These are phyloP conservation scores for Rhododendron simsii DNA, from an alignment of 148 eudicot species.

Conservation along the genomic window DNA sequence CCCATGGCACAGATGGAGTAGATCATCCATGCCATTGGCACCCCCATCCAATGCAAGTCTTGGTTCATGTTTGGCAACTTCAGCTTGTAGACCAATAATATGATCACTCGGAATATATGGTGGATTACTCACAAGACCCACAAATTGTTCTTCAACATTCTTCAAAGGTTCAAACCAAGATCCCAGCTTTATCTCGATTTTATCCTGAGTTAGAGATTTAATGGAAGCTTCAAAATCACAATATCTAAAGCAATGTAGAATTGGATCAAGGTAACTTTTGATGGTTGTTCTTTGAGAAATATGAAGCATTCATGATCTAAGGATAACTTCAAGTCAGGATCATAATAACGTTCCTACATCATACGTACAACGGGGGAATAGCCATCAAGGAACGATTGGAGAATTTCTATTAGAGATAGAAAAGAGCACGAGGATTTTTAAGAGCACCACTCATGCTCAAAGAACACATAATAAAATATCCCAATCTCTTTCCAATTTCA, in stretches of 20 bases:
- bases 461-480: not conserved
- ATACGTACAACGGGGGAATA: not conserved
- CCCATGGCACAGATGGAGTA: slow-evolving; percentile 51
- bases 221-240: slow-evolving; percentile 1
- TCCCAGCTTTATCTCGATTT: slow-evolving; percentile 54
- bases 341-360: not conserved
- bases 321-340: not conserved
- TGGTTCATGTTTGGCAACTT: slow-evolving; percentile 90
- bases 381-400: not conserved
- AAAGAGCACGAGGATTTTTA: not conserved
- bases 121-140: slow-evolving; percentile 89
- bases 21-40: slow-evolving; percentile 54
- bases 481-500: not conserved
- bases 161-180: slow-evolving; percentile 85
- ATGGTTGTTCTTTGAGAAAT: not conserved
- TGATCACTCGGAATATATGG: slow-evolving; percentile 86
- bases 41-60: slow-evolving; percentile 86
- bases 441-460: not conserved
- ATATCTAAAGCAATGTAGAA: not conserved
- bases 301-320: not conserved
- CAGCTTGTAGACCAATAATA: slow-evolving; percentile 74
- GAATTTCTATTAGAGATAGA: not conserved
- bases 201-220: slow-evolving; percentile 38
- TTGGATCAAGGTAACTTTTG: not conserved
- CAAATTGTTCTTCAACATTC: slow-evolving; percentile 57